Percentiles rank a stretch among this genome's conserved stretches.
phyloP scores from a whole-genome alignment of 805 yeast genomes.

The Kodamaea kaohsiungensis region DNA sequence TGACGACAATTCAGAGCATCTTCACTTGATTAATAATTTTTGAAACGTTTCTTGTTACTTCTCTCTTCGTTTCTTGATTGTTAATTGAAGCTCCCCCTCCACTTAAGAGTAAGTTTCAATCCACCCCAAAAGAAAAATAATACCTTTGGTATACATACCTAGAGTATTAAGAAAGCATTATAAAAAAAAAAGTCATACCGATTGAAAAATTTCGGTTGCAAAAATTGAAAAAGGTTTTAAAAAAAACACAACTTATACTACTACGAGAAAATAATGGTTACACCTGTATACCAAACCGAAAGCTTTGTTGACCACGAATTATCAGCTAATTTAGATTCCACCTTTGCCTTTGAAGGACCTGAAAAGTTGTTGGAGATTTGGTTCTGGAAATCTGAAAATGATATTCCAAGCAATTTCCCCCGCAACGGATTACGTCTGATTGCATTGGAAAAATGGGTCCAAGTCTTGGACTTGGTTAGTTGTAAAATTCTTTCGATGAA shows the following conservation, averaged over 20 bases:
- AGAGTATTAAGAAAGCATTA: too few species aligned
- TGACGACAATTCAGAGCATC: conserved; percentile 1
- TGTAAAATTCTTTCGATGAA: conserved; percentile 87
- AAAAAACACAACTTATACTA: background rate
- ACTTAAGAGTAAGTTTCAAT: conserved; percentile 43
- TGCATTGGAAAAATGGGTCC: conserved; percentile 67
- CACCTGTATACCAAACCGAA: conserved; percentile 44
- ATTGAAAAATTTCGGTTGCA: conserved; percentile 7
- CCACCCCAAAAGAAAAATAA: conserved; percentile 24
- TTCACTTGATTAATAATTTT: conserved; percentile 12
- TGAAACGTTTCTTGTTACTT: conserved; percentile 51
- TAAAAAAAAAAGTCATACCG: conserved; percentile 2
- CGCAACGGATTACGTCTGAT: conserved; percentile 51
- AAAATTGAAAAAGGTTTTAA: conserved; percentile 2
- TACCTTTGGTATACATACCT: too few species aligned
- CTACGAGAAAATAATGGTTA: conserved; percentile 34
- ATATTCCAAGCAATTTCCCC: conserved; percentile 38
- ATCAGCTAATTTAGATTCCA: conserved; percentile 80
- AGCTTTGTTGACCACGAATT: conserved; percentile 74
- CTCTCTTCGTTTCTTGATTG: conserved; percentile 41
- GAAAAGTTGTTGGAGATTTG: conserved; percentile 90
- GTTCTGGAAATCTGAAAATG: conserved; percentile 59
- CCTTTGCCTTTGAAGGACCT: conserved; percentile 96
- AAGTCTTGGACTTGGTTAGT: conserved; percentile 74
- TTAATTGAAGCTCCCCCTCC: conserved; percentile 17